Base-by-base conservation (phyloP, 2,329 filamentous ascomycete species). In the Leptoxyphium fumago region DNA sequence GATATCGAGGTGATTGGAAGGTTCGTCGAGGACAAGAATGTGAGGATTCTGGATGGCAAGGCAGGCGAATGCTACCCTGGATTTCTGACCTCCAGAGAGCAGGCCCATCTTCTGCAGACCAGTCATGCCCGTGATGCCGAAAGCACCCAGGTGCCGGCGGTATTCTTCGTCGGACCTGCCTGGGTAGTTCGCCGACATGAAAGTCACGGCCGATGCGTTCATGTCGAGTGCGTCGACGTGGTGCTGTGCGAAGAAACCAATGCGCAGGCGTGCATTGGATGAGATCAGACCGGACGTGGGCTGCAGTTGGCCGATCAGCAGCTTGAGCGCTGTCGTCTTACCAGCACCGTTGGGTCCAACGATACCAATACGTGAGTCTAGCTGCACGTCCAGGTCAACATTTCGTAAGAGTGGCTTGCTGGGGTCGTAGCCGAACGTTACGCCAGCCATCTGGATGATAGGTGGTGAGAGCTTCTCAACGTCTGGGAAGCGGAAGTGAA, bases 271-370 rank as follows among this genome's bases (percentile, higher is more conserved):
- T 29, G 91, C 81, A 63, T 98, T 80, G 56, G 87, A 81, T 6
- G 85, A 87, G 51, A 98, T 94, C 45, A 94, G 60, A 52, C 91
- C 91, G 43, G 77, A 73, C 0, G 80, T 78, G 2, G 91, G 78
- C 45, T 77, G 65, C 18, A 98, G 74, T 56, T 85, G 84, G 50
- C 86, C 85, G 51, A 91, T 94, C 47, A 98, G 80, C n/a, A 98
- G 77, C 67, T 95, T 96, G 54, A 98, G 71, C n/a, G 95, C 83
- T 0, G 91, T 98, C 2, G 91, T 98, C 68, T 98, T 98, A 74
- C 91, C 91, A 39, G 91, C 91, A 65, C 91, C 91, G 73, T 98
- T 98, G 58, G 91, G 91, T 13, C 91, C 91, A n/a, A 98, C 89
- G 59, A 98, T 98, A 60, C 91, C 91, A 55, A 98, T 98, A 50